Evolutionary conservation across 805 yeast genomes (phyloP).

Genomic region (Scheffersomyces coipomensis): DNA sequence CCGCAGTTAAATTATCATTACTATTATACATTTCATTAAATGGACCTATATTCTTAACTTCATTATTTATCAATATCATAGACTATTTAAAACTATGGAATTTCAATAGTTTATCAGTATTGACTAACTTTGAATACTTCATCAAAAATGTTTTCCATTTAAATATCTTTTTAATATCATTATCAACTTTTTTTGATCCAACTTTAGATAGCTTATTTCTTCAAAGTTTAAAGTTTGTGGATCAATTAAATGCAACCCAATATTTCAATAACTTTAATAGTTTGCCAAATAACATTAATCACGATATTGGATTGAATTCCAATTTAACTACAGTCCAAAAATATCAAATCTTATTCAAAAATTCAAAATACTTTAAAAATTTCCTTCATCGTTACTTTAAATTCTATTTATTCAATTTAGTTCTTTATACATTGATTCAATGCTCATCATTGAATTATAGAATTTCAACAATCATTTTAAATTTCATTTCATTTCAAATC

Average conservation of each 20-base stretch:
- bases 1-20: conserved; percentile 33
- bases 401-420: conserved; percentile 20
- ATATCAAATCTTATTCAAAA: conserved; percentile 6
- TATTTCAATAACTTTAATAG: conserved; percentile 12
- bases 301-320: neutral
- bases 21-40: conserved; percentile 31
- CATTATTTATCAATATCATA: conserved; percentile 8
- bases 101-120: conserved; percentile 5
- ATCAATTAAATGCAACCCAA: conserved; percentile 13
- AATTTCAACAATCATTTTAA: conserved; percentile 42
- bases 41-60: conserved; percentile 19
- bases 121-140: conserved; percentile 20
- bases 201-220: conserved; percentile 42
- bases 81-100: conserved; percentile 4
- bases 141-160: conserved; percentile 38
- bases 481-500: conserved; percentile 41
- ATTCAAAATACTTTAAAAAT: conserved; percentile 15
- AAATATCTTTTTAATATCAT: conserved; percentile 37
- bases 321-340: neutral
- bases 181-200: conserved; percentile 31
- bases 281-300: conserved; percentile 6
- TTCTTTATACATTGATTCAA: conserved; percentile 25
- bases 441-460: conserved; percentile 10
- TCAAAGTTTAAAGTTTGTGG: conserved; percentile 37
- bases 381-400: conserved; percentile 23